phyloP scores from a whole-genome alignment of 129 eudicot species.

The Chrysanthemum makinoi region DNA sequence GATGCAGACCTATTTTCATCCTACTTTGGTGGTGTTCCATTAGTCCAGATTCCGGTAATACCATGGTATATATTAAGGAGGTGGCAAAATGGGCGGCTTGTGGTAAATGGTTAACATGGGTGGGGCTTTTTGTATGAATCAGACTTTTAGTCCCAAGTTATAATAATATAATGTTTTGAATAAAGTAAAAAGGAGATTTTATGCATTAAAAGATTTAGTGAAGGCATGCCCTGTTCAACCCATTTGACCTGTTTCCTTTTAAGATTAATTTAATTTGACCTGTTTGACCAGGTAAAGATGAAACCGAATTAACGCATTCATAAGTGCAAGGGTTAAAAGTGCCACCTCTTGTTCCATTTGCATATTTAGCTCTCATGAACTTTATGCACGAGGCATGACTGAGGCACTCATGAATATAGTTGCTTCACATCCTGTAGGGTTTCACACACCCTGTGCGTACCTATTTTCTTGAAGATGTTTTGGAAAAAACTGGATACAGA shows the following conservation, averaged over 20 bases:
- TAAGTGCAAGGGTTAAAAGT: not conserved
- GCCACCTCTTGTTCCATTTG: not conserved
- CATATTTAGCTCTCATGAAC: not conserved
- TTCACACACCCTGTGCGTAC: slow-evolving; percentile 81
- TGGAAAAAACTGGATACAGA: slow-evolving; percentile 77
- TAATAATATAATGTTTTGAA: not conserved
- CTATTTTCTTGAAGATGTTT: slow-evolving; percentile 75
- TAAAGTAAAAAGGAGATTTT: not conserved
- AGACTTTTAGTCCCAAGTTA: too few relatives aligned
- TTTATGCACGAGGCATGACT: not conserved
- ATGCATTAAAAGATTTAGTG: slow-evolving; percentile 1
- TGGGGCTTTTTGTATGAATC: not conserved
- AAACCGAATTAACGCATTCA: not conserved
- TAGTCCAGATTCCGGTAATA: slow-evolving; percentile 76
- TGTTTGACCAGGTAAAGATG: not conserved
- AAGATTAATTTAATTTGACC: not conserved
- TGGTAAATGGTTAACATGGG: not conserved
- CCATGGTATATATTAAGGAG: slow-evolving; percentile 5
- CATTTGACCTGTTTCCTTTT: not conserved
- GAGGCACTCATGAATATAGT: not conserved
- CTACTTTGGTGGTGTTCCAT: slow-evolving; percentile 85
- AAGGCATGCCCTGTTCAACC: not conserved
- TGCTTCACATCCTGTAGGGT: slow-evolving; percentile 50
- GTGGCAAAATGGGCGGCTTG: not conserved
- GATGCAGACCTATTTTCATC: slow-evolving; percentile 93